Base-by-base conservation (phyloP, 78 protist genomes). In the Guillardia theta region DNA sequence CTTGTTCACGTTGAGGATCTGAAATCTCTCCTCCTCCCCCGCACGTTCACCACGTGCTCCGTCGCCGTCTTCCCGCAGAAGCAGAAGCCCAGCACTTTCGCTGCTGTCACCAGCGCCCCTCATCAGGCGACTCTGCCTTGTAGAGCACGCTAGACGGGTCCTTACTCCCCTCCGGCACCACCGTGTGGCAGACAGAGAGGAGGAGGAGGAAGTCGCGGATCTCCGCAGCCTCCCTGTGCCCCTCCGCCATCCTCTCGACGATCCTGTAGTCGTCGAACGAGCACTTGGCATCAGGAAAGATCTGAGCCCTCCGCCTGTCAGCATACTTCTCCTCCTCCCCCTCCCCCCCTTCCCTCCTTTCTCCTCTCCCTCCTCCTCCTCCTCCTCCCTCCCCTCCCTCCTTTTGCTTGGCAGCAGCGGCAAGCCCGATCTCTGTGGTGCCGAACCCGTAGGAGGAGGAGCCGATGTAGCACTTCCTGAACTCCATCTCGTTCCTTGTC, bases 51-150 rank as follows among this genome's bases (percentile, higher is more conserved):
- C 37, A 4, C 18, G 88, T 6, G 12, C 19, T 33, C 10, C 19
- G 90, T 43, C 1, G 53, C 21, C 33, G 90, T 27, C 8, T 43
- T 37, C 30, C 90, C 90, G 90, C 90, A 78, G 90, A 78, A 78
- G 39, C 39, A 78, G 15, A 12, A 78, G 30, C 90, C 90, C 90
- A 78, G 2, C 50, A n/a, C 90, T 48, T 43, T 37, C 1, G 90
- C 90, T 24, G 33, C 18, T 4, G 18, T 37, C 44, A 43, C 45
- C 33, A 98, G 97, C 46, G 98, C 98, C 90, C 97, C 90, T 98
- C 99, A 83, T 98, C 99, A 1, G 99, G 99, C 10, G 98, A 97
- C 44, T 96, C 90, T 2, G 98, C 98, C 88, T 96, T 95, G 95
- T 46, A 45, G 37, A 37, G n/a, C 10, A 21, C 19, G 44, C 19